These are phyloP conservation scores for Heterobasidion irregulare DNA, from an alignment of 1,284 basidiomycete genomes.

Conservation along the genomic window DNA sequence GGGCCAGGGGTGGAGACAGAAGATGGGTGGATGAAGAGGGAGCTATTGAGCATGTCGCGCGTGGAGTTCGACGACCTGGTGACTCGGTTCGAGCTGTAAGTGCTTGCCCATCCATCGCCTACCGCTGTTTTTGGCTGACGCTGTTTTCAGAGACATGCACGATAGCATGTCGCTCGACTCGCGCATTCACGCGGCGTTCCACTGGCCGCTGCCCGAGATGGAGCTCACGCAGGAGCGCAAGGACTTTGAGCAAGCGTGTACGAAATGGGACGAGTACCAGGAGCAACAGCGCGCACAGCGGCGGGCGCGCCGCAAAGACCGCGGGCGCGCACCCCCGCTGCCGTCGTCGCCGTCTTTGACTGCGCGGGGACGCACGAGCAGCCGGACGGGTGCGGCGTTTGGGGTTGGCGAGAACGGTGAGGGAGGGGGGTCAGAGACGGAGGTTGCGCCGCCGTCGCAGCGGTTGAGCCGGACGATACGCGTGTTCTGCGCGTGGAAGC, in stretches of 20 bases:
- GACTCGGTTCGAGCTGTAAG: conserved; percentile 51
- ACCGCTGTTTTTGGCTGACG: neutral
- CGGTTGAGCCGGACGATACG: conserved; percentile 44
- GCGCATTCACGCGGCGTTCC: conserved; percentile 37
- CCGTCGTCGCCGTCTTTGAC: neutral
- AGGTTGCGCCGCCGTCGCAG: conserved; percentile 16
- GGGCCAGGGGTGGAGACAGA: neutral
- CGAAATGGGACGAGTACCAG: conserved; percentile 42
- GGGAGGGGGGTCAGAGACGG: neutral
- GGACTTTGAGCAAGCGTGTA: conserved; percentile 44
- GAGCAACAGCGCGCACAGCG: conserved; percentile 14
- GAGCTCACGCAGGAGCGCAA: conserved; percentile 36
- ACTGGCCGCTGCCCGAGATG: conserved; percentile 31
- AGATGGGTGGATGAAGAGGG: conserved; percentile 20
- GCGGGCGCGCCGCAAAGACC: neutral
- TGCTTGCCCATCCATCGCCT: conserved; percentile 8
- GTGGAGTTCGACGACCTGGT: conserved; percentile 51
- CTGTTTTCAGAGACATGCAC: conserved; percentile 48
- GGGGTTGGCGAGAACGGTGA: neutral
- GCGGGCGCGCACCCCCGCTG: neutral
- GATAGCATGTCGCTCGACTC: conserved; percentile 40
- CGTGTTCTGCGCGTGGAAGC: conserved; percentile 54
- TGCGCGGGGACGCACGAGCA: neutral
- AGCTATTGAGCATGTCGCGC: conserved; percentile 40
- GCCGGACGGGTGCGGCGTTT: neutral